Conservation (phyloP, 2,329 filamentous ascomycete species). For the Hymenoscyphus fructigenus region DNA sequence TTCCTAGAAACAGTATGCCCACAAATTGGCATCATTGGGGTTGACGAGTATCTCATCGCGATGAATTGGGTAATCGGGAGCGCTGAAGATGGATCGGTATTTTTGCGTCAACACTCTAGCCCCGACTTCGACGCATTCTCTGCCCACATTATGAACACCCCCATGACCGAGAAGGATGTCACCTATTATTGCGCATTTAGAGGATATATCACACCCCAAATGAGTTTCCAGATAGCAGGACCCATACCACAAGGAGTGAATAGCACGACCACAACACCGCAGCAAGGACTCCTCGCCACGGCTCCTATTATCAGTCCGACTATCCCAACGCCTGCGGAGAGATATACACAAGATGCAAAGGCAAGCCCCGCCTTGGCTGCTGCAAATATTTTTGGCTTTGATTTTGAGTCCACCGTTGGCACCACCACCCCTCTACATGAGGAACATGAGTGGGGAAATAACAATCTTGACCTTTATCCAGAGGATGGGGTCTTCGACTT, state of each 20-base stretch:
- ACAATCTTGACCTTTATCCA: slow-evolving; percentile 5
- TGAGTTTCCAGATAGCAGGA: slow-evolving; percentile 10
- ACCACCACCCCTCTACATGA: neutral
- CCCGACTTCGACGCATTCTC: slow-evolving; percentile 22
- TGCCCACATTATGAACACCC: slow-evolving; percentile 20
- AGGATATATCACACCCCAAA: slow-evolving; percentile 21
- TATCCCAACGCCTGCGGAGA: neutral
- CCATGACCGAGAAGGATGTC: slow-evolving; percentile 27
- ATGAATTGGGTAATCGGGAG: slow-evolving; percentile 25
- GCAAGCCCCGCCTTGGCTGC: neutral
- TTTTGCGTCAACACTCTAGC: slow-evolving; percentile 18
- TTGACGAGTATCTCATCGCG: slow-evolving; percentile 22
- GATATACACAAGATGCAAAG: neutral
- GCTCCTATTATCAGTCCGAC: slow-evolving; percentile 11
- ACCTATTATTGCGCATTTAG: slow-evolving; percentile 23
- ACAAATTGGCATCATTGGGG: slow-evolving; percentile 24
- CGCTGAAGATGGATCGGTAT: slow-evolving; percentile 15
- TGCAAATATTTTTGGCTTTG: slow-evolving; percentile 7
- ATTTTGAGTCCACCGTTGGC: slow-evolving; percentile 5
- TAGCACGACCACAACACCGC: slow-evolving; percentile 5
- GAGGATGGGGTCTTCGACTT: slow-evolving; percentile 6
- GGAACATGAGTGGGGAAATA: neutral
- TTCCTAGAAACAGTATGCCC: slow-evolving; percentile 23
- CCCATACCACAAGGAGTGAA: neutral
- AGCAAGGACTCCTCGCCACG: slow-evolving; percentile 23